Base-by-base conservation (phyloP, 768 basidiomycete genomes). In the Hericium erinaceus region DNA sequence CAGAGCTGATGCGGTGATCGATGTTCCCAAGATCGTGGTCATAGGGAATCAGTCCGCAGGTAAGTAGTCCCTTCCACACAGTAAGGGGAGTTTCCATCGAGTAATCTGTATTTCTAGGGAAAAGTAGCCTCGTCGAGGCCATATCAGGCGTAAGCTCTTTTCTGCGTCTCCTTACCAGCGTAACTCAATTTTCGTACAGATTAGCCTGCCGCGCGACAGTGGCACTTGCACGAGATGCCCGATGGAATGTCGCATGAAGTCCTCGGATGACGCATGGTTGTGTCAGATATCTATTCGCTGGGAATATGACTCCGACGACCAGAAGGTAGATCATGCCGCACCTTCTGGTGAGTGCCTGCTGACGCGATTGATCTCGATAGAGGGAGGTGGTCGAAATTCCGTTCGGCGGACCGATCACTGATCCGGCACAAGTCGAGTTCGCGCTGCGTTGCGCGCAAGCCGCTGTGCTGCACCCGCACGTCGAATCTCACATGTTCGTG, bases 391-490 rank as follows among this genome's bases (percentile, higher is more conserved):
- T 48, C 1, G 70, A 74, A 49, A 55, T 68, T 18, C 13, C 59
- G 0, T 86, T 85, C 60, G 80, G 81, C 0, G 61, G 66, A 0
- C 33, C 60, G 0, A 67, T 84, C 26, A 70, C 68, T 1, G 66
- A 82, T 46, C 77, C 72, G 28, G 33, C 38, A 2, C 64, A 72
- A 1, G 77, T 87, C 4, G 84, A 85, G 57, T 61, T 78, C 3
- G 75, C 74, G 67, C 73, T 87, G 4, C 76, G 82, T 11, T 74
- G 83, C 2, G 84, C 85, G 0, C 85, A 87, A 60, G 74, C 77
- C 0, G 83, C 83, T 0, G 74, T 83, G n/a, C 72, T 88, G 2
- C 74, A 76, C 52, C 80, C 80, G 0, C 66, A 71, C 11, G 55
- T 74, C 12, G 54, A 70, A 7, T 56, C 73, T 71, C 55, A 20